phyloP scores from a whole-genome alignment of 2,329 filamentous ascomycete genomes.

The Colletotrichum nymphaeae region DNA sequence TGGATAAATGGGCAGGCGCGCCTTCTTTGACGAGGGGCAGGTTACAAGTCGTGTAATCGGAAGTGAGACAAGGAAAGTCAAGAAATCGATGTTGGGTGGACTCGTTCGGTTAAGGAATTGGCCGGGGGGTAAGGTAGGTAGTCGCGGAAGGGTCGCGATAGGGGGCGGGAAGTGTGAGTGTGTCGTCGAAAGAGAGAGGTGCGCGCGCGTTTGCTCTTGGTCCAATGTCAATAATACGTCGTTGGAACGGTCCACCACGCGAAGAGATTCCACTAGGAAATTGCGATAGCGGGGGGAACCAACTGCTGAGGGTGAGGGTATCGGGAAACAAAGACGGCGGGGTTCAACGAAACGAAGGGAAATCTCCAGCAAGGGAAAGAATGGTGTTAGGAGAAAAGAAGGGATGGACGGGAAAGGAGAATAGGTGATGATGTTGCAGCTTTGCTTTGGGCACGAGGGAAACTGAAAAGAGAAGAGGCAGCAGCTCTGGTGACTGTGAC shows the following conservation, averaged over 20 bases:
- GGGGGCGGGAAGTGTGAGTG: slow-evolving; percentile 6
- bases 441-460: slow-evolving; percentile 1
- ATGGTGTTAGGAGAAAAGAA: slow-evolving; percentile 6
- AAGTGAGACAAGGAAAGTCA: slow-evolving; percentile 15
- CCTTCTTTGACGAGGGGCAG: slow-evolving; percentile 19
- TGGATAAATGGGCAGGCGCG: slow-evolving; percentile 10
- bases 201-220: slow-evolving; percentile 28
- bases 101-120: slow-evolving; percentile 3
- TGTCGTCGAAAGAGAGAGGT: slow-evolving; percentile 17
- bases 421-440: slow-evolving; percentile 6
- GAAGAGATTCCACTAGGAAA: slow-evolving; percentile 14
- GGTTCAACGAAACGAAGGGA: slow-evolving; percentile 21
- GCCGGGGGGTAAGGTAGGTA: slow-evolving; percentile 7
- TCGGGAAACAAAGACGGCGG: slow-evolving; percentile 7
- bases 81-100: slow-evolving; percentile 8
- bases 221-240: slow-evolving; percentile 25
- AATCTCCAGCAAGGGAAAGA: slow-evolving; percentile 28
- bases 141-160: slow-evolving; percentile 10
- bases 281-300: slow-evolving; percentile 12
- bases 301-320: slow-evolving; percentile 18
- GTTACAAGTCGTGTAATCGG: slow-evolving; percentile 4
- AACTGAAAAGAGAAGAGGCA: neutral
- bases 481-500: neutral
- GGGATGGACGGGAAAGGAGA: neutral
- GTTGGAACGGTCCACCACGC: slow-evolving; percentile 16